Conservation (phyloP, 257 asterid species). For the Nicotiana benthamiana region DNA sequence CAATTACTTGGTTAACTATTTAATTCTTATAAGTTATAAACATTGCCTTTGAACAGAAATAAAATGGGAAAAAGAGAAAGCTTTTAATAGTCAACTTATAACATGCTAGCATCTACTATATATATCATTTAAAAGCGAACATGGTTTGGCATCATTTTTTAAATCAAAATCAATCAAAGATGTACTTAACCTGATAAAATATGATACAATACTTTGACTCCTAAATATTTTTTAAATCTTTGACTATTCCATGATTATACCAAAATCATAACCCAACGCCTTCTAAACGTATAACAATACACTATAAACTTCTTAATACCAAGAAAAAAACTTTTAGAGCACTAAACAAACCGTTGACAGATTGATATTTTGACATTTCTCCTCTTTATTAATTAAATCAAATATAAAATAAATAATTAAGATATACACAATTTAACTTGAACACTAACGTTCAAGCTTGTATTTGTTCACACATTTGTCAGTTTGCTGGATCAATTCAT, state of each 20-base stretch:
- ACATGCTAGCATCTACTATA: neutral
- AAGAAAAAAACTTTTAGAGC: neutral
- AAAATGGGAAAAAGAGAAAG: too few relatives aligned
- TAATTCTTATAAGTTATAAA: too few relatives aligned
- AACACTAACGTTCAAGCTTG: too few relatives aligned
- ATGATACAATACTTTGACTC: neutral
- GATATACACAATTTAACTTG: too few relatives aligned
- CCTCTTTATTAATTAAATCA: neutral
- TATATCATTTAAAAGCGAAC: neutral
- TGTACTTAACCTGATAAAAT: neutral
- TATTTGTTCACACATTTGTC: too few relatives aligned
- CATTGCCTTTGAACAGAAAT: too few relatives aligned
- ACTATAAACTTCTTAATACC: neutral
- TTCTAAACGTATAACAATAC: neutral
- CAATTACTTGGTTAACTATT: too few relatives aligned
- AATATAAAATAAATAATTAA: neutral
- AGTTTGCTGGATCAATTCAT: neutral
- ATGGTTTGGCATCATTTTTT: neutral
- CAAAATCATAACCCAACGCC: neutral
- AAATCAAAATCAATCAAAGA: neutral
- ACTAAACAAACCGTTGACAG: neutral
- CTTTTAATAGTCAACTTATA: too few relatives aligned
- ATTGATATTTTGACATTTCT: neutral
- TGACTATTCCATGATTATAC: neutral
- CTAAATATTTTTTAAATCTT: neutral